Evolutionary conservation across 805 yeast genomes (phyloP), one percentile per base, ranked within the genome.

Genomic region (Candida tallmaniae): DNA sequence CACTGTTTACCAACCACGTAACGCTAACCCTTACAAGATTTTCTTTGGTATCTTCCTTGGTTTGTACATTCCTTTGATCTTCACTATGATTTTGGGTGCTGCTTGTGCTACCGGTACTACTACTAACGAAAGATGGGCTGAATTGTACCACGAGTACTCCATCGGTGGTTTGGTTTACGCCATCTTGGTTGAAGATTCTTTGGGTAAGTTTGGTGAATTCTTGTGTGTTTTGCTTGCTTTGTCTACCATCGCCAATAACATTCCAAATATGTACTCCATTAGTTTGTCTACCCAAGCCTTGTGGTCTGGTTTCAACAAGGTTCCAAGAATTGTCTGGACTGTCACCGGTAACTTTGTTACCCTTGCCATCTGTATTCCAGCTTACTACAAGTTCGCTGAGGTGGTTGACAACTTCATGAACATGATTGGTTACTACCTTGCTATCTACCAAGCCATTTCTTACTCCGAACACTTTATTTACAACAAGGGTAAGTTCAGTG

Each of bases 251-350:
- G 80, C 96, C 45, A 87, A 86, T 72, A 88, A 87, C 67, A 78
- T 88, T 59, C 96, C 96, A 60, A 88, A 87, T 69, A 80, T 87
- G 83, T 89, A 89, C 70, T 85, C 97, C 17, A 76, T 87, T 50
- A 89, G 87, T 26, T 70, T 89, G 53, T 80, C 88, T 45, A 87
- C 88, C 23, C 97, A 89, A 65, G 78, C 93, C 28, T 65, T 83
- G 50, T 83, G 90, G 83, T 76, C 83, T 37, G 77, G 76, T 44
- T 74, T 88, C 52, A 69, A 78, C 27, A 74, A 68, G 52, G 67
- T 89, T 39, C 97, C 96, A 52, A 78, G 96, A 70, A 73, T 82
- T 33, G 46, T 79, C 32, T 88, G 96, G 96, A 80, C 95, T 27
- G 47, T 83, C 30, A 56, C 68, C 35, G 95, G 89, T 52, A 83